Evolutionary conservation across 495 filamentous ascomycete species (phyloP).

Genomic region (Thermothielavioides terrestris): DNA sequence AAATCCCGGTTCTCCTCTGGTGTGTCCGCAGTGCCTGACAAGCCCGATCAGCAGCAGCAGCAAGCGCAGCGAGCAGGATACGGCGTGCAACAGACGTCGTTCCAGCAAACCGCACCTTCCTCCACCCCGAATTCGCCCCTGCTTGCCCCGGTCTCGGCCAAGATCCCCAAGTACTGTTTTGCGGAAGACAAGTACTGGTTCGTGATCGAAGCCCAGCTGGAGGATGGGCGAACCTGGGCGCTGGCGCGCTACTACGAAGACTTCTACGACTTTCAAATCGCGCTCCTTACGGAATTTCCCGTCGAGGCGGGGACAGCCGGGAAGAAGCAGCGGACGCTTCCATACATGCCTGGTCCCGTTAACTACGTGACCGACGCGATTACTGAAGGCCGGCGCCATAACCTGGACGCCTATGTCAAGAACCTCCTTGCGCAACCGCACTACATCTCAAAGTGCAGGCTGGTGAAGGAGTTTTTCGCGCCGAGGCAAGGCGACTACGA

Average conservation of each 20-base stretch:
- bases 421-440: conserved; percentile 73
- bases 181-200: conserved; percentile 99
- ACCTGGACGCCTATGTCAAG: conserved; percentile 90
- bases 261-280: conserved; percentile 98
- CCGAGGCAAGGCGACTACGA: conserved; percentile 89
- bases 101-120: conserved; percentile 28
- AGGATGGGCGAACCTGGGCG: conserved; percentile 88
- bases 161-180: conserved; percentile 89
- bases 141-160: conserved; percentile 56
- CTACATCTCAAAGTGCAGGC: conserved; percentile 70
- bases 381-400: conserved; percentile 82
- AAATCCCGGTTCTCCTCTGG: not conserved
- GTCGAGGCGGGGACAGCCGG: conserved; percentile 81
- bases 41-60: conserved; percentile 15
- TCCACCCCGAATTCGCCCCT: conserved; percentile 37
- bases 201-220: conserved; percentile 83
- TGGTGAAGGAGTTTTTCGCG: conserved; percentile 84
- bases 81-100: conserved; percentile 14
- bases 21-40: not conserved
- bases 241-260: conserved; percentile 92
- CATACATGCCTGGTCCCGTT: conserved; percentile 98
- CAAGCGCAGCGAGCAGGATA: conserved; percentile 22
- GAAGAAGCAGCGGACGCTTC: conserved; percentile 67
- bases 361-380: conserved; percentile 97
- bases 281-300: conserved; percentile 86